phyloP scores from a whole-genome alignment of 306 rosid species.

The Rosa chinensis region DNA sequence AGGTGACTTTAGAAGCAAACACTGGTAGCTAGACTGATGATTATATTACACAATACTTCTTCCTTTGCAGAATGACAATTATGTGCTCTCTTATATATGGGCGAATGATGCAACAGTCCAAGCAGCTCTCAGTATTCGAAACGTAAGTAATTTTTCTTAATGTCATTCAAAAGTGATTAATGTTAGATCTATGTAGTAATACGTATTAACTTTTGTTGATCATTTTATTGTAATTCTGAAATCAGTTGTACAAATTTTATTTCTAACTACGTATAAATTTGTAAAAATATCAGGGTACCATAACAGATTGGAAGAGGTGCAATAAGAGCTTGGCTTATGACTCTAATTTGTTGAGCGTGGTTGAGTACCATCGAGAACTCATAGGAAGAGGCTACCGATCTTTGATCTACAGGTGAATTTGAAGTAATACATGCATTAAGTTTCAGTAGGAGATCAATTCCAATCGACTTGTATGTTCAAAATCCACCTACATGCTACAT shows the following conservation, averaged over 20 bases:
- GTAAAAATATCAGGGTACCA: conserved; percentile 15
- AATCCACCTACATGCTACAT: not conserved
- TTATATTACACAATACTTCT: not conserved
- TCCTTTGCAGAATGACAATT: conserved; percentile 9
- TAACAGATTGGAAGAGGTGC: conserved; percentile 30
- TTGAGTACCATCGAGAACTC: conserved; percentile 14
- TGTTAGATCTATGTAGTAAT: not conserved
- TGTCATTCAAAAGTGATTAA: not conserved
- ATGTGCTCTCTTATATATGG: conserved; percentile 29
- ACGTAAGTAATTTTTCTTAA: conserved; percentile 7
- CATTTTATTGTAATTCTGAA: not conserved
- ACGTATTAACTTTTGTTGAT: not conserved
- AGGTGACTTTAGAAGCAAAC: not conserved
- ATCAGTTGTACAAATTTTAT: not conserved
- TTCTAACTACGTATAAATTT: not conserved
- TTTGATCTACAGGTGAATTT: conserved; percentile 20
- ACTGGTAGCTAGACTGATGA: not conserved
- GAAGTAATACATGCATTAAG: not conserved
- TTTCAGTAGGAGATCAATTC: not conserved
- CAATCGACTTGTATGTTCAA: not conserved
- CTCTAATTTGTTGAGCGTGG: not conserved
- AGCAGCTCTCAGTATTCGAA: conserved; percentile 14
- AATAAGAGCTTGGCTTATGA: conserved; percentile 26
- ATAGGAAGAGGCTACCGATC: conserved; percentile 19
- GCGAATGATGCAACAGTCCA: conserved; percentile 18